Evolutionary conservation across 495 filamentous ascomycete genomes (phyloP).

Genomic region (Poronia punctata): DNA sequence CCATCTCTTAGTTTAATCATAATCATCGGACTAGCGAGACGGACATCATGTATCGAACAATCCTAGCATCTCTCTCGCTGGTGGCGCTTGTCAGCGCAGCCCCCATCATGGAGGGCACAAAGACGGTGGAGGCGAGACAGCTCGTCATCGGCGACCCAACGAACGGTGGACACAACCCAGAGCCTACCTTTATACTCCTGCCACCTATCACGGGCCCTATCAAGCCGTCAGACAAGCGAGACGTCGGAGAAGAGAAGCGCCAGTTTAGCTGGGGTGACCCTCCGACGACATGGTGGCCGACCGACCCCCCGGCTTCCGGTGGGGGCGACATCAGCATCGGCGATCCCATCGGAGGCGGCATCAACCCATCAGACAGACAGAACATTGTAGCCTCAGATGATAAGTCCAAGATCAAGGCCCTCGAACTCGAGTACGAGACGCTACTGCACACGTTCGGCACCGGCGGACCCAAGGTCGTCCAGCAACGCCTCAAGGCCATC

Average conservation of each 20-base stretch:
- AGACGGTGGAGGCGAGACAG: slow-evolving; percentile 10
- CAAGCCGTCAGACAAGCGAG: slow-evolving; percentile 57
- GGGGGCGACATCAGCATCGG: slow-evolving; percentile 7
- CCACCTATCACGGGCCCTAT: slow-evolving; percentile 51
- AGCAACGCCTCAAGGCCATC: slow-evolving; percentile 22
- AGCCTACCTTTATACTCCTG: slow-evolving; percentile 20
- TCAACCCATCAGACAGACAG: slow-evolving; percentile 13
- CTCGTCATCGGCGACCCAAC: slow-evolving; percentile 9
- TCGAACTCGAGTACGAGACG: slow-evolving; percentile 22
- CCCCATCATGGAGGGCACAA: slow-evolving; percentile 19
- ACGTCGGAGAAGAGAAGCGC: slow-evolving; percentile 38
- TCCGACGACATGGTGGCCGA: slow-evolving; percentile 11
- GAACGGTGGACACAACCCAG: slow-evolving; percentile 6
- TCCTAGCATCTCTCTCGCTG: slow-evolving; percentile 19
- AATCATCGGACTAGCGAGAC: background rate
- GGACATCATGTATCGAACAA: slow-evolving; percentile 19
- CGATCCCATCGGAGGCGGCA: slow-evolving; percentile 7
- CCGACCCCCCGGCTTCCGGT: too few relatives aligned
- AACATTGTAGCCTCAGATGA: slow-evolving; percentile 18
- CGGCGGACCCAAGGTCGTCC: slow-evolving; percentile 17
- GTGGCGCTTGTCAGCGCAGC: slow-evolving; percentile 21
- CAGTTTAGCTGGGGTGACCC: slow-evolving; percentile 18
- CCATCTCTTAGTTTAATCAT: background rate
- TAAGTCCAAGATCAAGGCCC: slow-evolving; percentile 19
- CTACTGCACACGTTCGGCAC: slow-evolving; percentile 18